These are phyloP conservation scores for Whalleya microplaca DNA, from an alignment of 2,329 filamentous ascomycete species.

Conservation along the genomic window DNA sequence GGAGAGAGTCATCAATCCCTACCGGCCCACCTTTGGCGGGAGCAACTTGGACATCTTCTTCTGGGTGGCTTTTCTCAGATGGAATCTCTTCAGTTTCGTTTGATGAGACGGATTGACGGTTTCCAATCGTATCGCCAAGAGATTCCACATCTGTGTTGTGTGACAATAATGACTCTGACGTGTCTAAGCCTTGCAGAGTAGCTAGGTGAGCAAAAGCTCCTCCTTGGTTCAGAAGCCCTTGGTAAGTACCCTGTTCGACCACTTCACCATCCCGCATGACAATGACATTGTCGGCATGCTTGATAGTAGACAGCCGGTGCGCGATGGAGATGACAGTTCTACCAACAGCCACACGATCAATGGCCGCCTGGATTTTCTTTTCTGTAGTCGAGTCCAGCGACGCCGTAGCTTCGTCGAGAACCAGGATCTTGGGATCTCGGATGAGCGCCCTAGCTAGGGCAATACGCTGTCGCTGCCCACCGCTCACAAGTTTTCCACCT, in stretches of 20 bases:
- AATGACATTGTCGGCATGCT: conserved; percentile 64
- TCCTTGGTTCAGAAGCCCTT: conserved; percentile 49
- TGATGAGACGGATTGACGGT: background rate
- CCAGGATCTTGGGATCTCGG: conserved; percentile 58
- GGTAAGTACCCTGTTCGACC: conserved; percentile 63
- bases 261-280: conserved; percentile 61
- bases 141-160: conserved; percentile 15
- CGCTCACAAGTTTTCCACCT: conserved; percentile 58
- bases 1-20: conserved; percentile 4
- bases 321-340: conserved; percentile 67
- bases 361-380: conserved; percentile 53
- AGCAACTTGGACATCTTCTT: background rate
- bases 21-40: background rate
- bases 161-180: conserved; percentile 5
- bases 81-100: background rate
- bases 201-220: conserved; percentile 52
- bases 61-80: conserved; percentile 1
- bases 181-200: conserved; percentile 22
- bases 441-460: conserved; percentile 62
- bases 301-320: conserved; percentile 60
- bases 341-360: conserved; percentile 45
- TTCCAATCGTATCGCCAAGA: conserved; percentile 6
- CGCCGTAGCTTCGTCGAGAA: conserved; percentile 66
- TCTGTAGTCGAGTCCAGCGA: conserved; percentile 64
- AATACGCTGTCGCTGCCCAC: conserved; percentile 64